Conservation (phyloP, 805 yeast genomes). For the Cyberlindnera misumaiensis region DNA sequence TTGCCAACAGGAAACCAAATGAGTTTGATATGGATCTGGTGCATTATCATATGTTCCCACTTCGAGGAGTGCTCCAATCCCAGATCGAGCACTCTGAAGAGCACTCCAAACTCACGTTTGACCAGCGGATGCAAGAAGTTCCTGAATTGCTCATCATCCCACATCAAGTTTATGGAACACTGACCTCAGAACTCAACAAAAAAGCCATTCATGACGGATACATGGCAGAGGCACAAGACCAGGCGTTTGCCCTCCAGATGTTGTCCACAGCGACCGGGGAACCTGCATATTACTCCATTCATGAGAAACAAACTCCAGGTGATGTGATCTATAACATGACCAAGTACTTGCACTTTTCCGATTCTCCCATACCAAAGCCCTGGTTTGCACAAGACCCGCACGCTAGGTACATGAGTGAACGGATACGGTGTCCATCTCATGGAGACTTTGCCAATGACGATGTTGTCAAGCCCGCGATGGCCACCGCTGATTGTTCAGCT, state of each 20-base stretch:
- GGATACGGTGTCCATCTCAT: slow-evolving; percentile 15
- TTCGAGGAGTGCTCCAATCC: slow-evolving; percentile 18
- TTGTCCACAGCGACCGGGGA: slow-evolving; percentile 7
- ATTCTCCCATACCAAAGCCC: slow-evolving; percentile 61
- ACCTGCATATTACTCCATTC: slow-evolving; percentile 16
- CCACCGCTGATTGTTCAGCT: slow-evolving; percentile 16
- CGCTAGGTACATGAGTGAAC: slow-evolving; percentile 8
- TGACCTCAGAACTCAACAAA: slow-evolving; percentile 41
- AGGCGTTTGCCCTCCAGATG: slow-evolving; percentile 25
- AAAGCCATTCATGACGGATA: slow-evolving; percentile 33
- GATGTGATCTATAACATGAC: slow-evolving; percentile 24
- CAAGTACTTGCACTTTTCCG: slow-evolving; percentile 56
- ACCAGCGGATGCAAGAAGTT: slow-evolving; percentile 8
- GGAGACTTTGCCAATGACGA: slow-evolving; percentile 10
- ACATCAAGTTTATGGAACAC: slow-evolving; percentile 42
- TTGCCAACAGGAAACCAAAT: slow-evolving; percentile 22
- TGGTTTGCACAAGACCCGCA: slow-evolving; percentile 33
- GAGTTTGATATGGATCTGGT: slow-evolving; percentile 53
- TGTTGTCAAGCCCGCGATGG: slow-evolving; percentile 6
- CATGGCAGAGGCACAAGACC: slow-evolving; percentile 37
- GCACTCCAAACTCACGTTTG: too few relatives aligned
- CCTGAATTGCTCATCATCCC: slow-evolving; percentile 36
- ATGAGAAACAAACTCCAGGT: slow-evolving; percentile 10
- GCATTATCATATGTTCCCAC: slow-evolving; percentile 27
- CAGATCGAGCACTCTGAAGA: too few relatives aligned